Evolutionary conservation across 2,329 filamentous ascomycete genomes (phyloP).

Genomic region (Iodosphaeria phyllophila): DNA sequence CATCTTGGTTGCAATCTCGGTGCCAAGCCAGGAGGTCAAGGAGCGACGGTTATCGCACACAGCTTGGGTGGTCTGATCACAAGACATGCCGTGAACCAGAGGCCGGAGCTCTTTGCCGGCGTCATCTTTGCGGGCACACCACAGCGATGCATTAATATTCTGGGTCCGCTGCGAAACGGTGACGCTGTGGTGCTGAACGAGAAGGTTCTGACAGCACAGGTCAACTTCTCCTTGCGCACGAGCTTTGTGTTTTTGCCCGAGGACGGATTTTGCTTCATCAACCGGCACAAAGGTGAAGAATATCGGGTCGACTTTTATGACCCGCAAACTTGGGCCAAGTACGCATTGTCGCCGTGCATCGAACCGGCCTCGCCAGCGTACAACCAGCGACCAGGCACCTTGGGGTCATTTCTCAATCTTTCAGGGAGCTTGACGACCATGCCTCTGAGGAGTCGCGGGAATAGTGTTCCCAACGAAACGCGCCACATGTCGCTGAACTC

Average conservation of each 20-base stretch:
- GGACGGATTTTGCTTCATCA: slow-evolving; percentile 72
- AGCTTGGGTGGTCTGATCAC: slow-evolving; percentile 77
- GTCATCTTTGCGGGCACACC: slow-evolving; percentile 76
- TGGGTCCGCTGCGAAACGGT: slow-evolving; percentile 79
- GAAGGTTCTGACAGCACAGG: slow-evolving; percentile 75
- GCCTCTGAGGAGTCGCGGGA: slow-evolving; percentile 24
- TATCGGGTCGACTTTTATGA: slow-evolving; percentile 77
- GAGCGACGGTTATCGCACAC: slow-evolving; percentile 71
- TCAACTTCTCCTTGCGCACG: slow-evolving; percentile 82
- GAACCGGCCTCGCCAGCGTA: slow-evolving; percentile 43
- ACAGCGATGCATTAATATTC: slow-evolving; percentile 74
- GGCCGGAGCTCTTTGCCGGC: slow-evolving; percentile 70
- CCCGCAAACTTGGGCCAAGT: slow-evolving; percentile 58
- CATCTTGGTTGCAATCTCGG: slow-evolving; percentile 54
- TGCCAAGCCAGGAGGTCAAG: slow-evolving; percentile 32
- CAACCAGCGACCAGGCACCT: slow-evolving; percentile 18
- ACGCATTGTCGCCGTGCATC: slow-evolving; percentile 62
- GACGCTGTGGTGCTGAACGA: slow-evolving; percentile 82
- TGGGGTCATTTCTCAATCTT: slow-evolving; percentile 27
- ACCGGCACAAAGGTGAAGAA: slow-evolving; percentile 61
- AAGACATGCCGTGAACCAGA: slow-evolving; percentile 69
- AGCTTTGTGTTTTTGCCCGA: slow-evolving; percentile 74
- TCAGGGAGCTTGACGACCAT: slow-evolving; percentile 21
- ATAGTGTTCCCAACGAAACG: slow-evolving; percentile 16
- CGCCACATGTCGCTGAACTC: slow-evolving; percentile 9